Evolutionary conservation across 2,329 filamentous ascomycete species (phyloP).

Genomic region (Phyllosticta citribraziliensis): DNA sequence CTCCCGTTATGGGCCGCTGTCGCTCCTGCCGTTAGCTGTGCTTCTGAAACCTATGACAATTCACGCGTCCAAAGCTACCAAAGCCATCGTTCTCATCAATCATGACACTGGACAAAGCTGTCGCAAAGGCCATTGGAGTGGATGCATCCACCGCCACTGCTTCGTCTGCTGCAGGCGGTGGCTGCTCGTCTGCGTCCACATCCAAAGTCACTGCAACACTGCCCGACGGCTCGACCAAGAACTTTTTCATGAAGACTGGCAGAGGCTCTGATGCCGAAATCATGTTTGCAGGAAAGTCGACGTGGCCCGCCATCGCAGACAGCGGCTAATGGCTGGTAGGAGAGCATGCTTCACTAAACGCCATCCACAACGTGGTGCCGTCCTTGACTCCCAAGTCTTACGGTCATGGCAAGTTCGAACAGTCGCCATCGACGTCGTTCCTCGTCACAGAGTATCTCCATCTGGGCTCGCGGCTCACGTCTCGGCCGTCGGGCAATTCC

Average conservation of each 20-base stretch:
- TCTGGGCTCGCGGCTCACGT: slow-evolving; percentile 23
- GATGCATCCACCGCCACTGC: slow-evolving; percentile 47
- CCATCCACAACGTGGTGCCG: slow-evolving; percentile 63
- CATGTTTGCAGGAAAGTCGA: slow-evolving; percentile 58
- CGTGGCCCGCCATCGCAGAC: neutral
- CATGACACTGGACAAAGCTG: slow-evolving; percentile 52
- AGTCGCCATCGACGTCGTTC: slow-evolving; percentile 39
- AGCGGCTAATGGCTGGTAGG: slow-evolving; percentile 36
- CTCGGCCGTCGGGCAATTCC: slow-evolving; percentile 37
- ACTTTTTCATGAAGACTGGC: slow-evolving; percentile 66
- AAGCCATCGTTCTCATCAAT: slow-evolving; percentile 7
- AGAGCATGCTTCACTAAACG: slow-evolving; percentile 75
- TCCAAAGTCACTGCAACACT: slow-evolving; percentile 46
- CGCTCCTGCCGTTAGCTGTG: neutral
- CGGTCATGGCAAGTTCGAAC: slow-evolving; percentile 54
- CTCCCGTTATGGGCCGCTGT: neutral
- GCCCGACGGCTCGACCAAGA: slow-evolving; percentile 39
- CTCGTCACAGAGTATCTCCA: slow-evolving; percentile 74
- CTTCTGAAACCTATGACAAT: neutral
- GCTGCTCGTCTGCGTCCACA: slow-evolving; percentile 54
- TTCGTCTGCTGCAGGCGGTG: slow-evolving; percentile 53
- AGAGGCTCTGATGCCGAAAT: slow-evolving; percentile 46
- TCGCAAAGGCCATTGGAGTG: slow-evolving; percentile 51
- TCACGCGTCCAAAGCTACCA: neutral
- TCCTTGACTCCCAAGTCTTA: slow-evolving; percentile 66